phyloP scores from a whole-genome alignment of 2,329 filamentous ascomycete species.

The Aspergillaceae sp. region DNA sequence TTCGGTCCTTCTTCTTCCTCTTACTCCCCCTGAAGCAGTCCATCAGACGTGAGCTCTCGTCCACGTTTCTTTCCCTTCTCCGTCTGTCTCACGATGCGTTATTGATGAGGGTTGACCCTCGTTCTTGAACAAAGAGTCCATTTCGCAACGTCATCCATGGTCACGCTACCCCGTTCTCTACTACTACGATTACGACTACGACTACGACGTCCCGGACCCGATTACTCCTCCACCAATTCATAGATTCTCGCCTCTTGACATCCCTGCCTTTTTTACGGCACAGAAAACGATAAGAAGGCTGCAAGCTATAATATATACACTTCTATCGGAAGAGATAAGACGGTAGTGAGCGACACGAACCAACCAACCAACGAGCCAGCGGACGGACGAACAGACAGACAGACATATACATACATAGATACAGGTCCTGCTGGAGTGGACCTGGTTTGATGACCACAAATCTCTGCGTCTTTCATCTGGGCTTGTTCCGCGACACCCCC shows the following conservation, averaged over 20 bases:
- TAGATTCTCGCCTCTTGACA: not conserved
- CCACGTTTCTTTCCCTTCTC: not conserved
- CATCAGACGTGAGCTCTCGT: not conserved
- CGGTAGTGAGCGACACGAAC: too few species aligned
- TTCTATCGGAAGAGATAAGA: too few species aligned
- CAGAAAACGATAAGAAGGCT: too few species aligned
- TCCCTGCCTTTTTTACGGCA: too few species aligned
- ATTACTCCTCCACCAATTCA: not conserved
- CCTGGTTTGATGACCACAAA: slow-evolving; percentile 1
- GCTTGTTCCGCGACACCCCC: not conserved
- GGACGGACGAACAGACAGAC: too few species aligned
- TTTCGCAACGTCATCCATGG: slow-evolving; percentile 24
- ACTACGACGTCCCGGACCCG: not conserved
- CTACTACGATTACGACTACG: not conserved
- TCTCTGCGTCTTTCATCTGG: not conserved
- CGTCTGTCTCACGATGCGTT: slow-evolving; percentile 16
- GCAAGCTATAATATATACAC: too few species aligned
- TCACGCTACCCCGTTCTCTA: slow-evolving; percentile 20
- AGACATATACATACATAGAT: too few species aligned
- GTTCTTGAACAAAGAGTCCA: slow-evolving; percentile 12
- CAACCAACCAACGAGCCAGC: too few species aligned
- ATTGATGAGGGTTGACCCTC: slow-evolving; percentile 19
- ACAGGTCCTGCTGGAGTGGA: not conserved
- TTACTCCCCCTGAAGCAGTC: slow-evolving; percentile 3
- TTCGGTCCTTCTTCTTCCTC: slow-evolving; percentile 7